Base-by-base conservation (phyloP, 129 eudicot species). In the Glebionis coronaria region DNA sequence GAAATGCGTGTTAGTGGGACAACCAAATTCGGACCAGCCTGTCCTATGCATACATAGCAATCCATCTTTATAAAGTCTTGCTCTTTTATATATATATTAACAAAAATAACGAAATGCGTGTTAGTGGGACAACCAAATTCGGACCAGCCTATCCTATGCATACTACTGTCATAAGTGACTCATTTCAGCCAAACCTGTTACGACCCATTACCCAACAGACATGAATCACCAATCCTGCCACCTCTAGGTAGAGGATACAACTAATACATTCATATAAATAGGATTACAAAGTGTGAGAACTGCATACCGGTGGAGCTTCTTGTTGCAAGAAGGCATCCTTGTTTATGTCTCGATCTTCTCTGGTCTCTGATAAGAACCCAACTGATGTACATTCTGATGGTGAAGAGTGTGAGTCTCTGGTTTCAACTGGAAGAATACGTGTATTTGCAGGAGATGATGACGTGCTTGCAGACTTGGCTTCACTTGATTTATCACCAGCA, bases 401-500 rank as follows among this genome's bases (percentile, higher is more conserved):
- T 60, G 82, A 67, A 74, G 92, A 80, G 72, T 73, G 80, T 35
- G 94, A 86, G 56, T 60, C 70, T 77, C 95, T 84, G 68, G 91
- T 73, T 73, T 90, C 97, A 63, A 49, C 12, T 21, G 67, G 87
- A 65, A 73, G 68, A 79, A 76, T 78, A 27, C 23, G 67, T 50
- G 78, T 80, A 70, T 76, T 85, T 60, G 79, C 95, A 61, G 95
- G 91, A 27, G 97, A 86, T 62, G 97, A 90, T 50, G 97, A 85
- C 45, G 86, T 77, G 76, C 95, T 86, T 38, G 73, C 74, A 35
- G 96, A 80, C 70, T 79, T 82, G 27, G 82, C 71, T 59, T 86
- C 88, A 83, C 96, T 90, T 56, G 97, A 90, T 81, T 79, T 90
- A 61, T 90, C 97, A 70, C 95, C 82, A 55, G 81, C 74, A 86